Base-by-base conservation (phyloP, 2,329 filamentous ascomycete species). In the Erysiphe pulchra region DNA sequence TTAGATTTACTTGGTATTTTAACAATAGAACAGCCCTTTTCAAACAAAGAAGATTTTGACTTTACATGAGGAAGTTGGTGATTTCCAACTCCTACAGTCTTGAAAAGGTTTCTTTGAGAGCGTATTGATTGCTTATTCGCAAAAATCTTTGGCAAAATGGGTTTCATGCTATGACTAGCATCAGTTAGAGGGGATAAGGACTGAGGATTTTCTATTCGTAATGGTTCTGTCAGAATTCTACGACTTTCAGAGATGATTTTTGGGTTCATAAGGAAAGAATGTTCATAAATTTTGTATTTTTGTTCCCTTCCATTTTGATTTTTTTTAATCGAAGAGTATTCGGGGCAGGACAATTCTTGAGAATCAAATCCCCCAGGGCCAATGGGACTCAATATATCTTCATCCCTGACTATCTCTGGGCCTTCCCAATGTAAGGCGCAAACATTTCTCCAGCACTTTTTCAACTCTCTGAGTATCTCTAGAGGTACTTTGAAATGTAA, bases 381-480 rank as follows among this genome's bases (percentile, higher is more conserved):
- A 24, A 24, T 24, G 6, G 20, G 20, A 6, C 20, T 24, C 20
- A 24, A 24, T 24, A 24, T 24, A 3, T 24, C 20, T 3, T 24
- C 20, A 24, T 24, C 20, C 6, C 20, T 24, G 6, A 24, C 20
- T 24, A 6, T 24, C 20, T 82, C 73, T 0, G 74, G 66, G 0
- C 71, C 71, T 50, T 92, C 82, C 87, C 90, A 98, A 58, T 86
- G 93, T 46, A 86, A 64, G 0, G 80, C 77, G 58, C 86, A 95
- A 17, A 90, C 82, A 45, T 86, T 73, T 59, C 86, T 77, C 90
- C 90, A 98, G 58, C 90, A 95, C 59, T 93, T 92, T 61, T 98
- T 98, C 50, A 98, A 65, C 61, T 98, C 90, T 30, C 80, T 76
- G 33, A 98, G 68, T 51, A 95, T 92, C 60, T 94, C 94, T 48